Conservation (phyloP, 192 early-diverging fungal genomes). For the Pilobolus umbonatus region DNA sequence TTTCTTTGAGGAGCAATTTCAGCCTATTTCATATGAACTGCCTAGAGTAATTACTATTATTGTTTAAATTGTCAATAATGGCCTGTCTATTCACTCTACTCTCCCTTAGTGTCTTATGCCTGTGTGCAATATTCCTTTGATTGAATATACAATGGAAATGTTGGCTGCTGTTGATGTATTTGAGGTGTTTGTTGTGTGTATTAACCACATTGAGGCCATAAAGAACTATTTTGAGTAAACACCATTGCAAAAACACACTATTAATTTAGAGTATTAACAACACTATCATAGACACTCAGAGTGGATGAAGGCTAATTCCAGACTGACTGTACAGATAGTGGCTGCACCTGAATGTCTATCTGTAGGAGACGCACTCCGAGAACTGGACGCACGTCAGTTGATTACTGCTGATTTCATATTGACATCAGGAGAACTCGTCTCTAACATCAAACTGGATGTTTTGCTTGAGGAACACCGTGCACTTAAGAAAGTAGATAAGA, state of each 20-base stretch:
- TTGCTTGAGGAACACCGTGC: slow-evolving; percentile 79
- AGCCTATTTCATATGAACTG: slow-evolving; percentile 77
- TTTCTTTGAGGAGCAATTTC: slow-evolving; percentile 80
- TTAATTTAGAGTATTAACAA: background rate
- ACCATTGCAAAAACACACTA: background rate
- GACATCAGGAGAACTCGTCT: slow-evolving; percentile 83
- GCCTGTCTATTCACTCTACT: background rate
- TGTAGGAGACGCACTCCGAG: slow-evolving; percentile 89
- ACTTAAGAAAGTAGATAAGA: slow-evolving; percentile 65
- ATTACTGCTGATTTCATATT: slow-evolving; percentile 89
- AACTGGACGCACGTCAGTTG: slow-evolving; percentile 76
- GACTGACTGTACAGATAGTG: slow-evolving; percentile 69
- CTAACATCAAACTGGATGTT: slow-evolving; percentile 78
- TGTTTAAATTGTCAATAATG: background rate
- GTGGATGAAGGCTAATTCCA: slow-evolving; percentile 62
- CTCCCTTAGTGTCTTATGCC: slow-evolving; percentile 78
- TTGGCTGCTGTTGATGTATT: slow-evolving; percentile 82
- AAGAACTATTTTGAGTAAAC: slow-evolving; percentile 77
- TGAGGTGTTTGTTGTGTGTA: slow-evolving; percentile 83
- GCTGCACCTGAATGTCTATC: slow-evolving; percentile 69
- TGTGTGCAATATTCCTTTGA: slow-evolving; percentile 91
- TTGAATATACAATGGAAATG: slow-evolving; percentile 95
- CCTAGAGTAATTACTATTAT: slow-evolving; percentile 60
- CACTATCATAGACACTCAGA: slow-evolving; percentile 47
- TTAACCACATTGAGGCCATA: slow-evolving; percentile 78